Conservation (phyloP, 257 asterid species). For the Osmanthus fragrans region DNA sequence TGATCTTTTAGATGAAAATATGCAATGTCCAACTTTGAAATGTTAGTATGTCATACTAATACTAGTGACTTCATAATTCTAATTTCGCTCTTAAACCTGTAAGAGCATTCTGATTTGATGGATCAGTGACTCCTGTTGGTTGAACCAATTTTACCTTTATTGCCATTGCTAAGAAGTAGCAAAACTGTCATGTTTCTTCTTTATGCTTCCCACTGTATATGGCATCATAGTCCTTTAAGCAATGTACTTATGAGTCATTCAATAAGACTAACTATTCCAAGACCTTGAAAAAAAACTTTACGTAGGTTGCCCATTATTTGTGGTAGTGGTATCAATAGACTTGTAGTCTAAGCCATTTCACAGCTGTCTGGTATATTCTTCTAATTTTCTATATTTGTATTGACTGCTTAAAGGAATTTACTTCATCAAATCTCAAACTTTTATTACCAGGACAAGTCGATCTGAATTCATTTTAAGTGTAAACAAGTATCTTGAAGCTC, state of each 20-base stretch:
- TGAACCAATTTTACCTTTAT: neutral
- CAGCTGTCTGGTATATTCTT: neutral
- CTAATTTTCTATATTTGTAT: neutral
- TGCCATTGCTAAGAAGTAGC: neutral
- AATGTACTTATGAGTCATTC: neutral
- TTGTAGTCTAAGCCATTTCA: conserved; percentile 1
- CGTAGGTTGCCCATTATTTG: neutral
- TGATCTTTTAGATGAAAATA: neutral
- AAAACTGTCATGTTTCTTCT: neutral
- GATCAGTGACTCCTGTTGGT: neutral
- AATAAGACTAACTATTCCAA: neutral
- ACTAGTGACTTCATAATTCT: conserved; percentile 4
- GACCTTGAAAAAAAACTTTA: neutral
- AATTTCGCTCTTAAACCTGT: neutral
- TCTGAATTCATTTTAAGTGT: conserved; percentile 85
- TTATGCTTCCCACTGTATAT: neutral
- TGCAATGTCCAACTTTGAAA: neutral
- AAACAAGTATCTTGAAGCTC: conserved; percentile 93
- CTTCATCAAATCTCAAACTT: conserved; percentile 15
- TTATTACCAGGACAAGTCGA: conserved; percentile 80
- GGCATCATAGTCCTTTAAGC: neutral
- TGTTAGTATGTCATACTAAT: neutral
- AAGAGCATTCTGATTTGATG: too few relatives aligned
- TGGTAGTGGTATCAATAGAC: neutral
- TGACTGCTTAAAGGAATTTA: conserved; percentile 11